Percentiles rank a stretch among this genome's conserved stretches.
phyloP scores from a whole-genome alignment of 164 flowering plant genomes.

The Macadamia tetraphylla region DNA sequence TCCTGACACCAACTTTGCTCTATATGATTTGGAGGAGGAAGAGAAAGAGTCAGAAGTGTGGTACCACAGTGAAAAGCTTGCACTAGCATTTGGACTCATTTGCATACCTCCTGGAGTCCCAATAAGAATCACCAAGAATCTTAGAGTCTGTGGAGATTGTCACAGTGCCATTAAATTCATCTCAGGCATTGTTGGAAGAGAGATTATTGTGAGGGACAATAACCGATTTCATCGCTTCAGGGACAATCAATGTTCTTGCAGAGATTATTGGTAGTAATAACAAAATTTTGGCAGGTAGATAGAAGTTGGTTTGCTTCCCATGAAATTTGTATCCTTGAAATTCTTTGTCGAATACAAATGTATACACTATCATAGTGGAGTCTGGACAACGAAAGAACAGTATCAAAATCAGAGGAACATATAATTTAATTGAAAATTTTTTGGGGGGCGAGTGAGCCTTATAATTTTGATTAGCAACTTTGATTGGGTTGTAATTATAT shows the following conservation, averaged over 20 bases:
- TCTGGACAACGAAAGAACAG: no score
- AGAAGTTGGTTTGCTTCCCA: neutral
- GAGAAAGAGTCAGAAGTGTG: slow-evolving; percentile 66
- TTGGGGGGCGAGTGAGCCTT: no score
- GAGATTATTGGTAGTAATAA: slow-evolving; percentile 66
- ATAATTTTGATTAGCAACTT: no score
- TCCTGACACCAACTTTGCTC: slow-evolving; percentile 57
- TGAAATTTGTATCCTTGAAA: neutral
- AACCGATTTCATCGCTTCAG: slow-evolving; percentile 61
- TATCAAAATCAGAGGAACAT: no score
- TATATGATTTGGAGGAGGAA: slow-evolving; percentile 74
- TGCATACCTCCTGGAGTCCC: slow-evolving; percentile 56
- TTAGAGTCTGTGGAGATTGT: slow-evolving; percentile 77
- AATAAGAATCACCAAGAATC: slow-evolving; percentile 73
- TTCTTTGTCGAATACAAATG: neutral
- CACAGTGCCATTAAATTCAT: slow-evolving; percentile 66
- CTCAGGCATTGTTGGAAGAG: slow-evolving; percentile 55
- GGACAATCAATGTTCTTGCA: slow-evolving; percentile 58
- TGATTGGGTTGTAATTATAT: no score
- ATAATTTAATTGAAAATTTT: no score
- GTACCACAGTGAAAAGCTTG: slow-evolving; percentile 78
- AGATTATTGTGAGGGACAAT: slow-evolving; percentile 71
- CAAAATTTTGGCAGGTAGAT: neutral
- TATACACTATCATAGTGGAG: no score
- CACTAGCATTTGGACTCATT: slow-evolving; percentile 74